Conservation (phyloP, 805 yeast genomes). For the Yamadazyma philogaea region DNA sequence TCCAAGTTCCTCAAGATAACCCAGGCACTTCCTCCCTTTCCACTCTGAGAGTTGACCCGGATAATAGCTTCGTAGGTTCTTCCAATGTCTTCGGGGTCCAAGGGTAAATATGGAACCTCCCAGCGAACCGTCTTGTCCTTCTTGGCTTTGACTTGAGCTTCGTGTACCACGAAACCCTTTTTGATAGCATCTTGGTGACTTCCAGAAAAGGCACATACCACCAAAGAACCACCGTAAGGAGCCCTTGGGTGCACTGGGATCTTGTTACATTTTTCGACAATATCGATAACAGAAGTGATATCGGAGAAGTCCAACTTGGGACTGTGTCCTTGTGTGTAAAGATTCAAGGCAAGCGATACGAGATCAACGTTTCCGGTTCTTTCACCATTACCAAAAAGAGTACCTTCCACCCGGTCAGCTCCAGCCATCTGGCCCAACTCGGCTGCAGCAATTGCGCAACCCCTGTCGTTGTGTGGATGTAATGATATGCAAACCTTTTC, state of each 20-base stretch:
- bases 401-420: slow-evolving; percentile 86
- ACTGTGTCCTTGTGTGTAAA: slow-evolving; percentile 74
- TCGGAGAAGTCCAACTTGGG: slow-evolving; percentile 74
- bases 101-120: slow-evolving; percentile 78
- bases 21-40: slow-evolving; percentile 91
- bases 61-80: slow-evolving; percentile 90
- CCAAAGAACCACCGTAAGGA: slow-evolving; percentile 80
- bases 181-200: slow-evolving; percentile 89
- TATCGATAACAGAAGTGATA: slow-evolving; percentile 60
- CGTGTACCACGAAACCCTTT: slow-evolving; percentile 63
- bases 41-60: slow-evolving; percentile 83
- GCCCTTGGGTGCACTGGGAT: slow-evolving; percentile 77
- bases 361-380: slow-evolving; percentile 85
- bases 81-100: slow-evolving; percentile 83
- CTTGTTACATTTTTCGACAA: slow-evolving; percentile 77
- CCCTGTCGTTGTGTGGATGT: slow-evolving; percentile 83
- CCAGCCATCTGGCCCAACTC: slow-evolving; percentile 81
- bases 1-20: slow-evolving; percentile 72
- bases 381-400: slow-evolving; percentile 83
- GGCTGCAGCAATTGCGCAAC: slow-evolving; percentile 87
- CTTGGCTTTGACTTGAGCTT: slow-evolving; percentile 34
- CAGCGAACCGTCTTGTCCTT: slow-evolving; percentile 43
- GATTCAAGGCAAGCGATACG: slow-evolving; percentile 71
- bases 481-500: slow-evolving; percentile 71
- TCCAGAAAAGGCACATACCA: slow-evolving; percentile 80